A percentile compares a stretch with the other conserved stretches of the same genome.
Evolutionary conservation across 371 early-diverging fungal species (phyloP).

Genomic region (Mucor racemosus): DNA sequence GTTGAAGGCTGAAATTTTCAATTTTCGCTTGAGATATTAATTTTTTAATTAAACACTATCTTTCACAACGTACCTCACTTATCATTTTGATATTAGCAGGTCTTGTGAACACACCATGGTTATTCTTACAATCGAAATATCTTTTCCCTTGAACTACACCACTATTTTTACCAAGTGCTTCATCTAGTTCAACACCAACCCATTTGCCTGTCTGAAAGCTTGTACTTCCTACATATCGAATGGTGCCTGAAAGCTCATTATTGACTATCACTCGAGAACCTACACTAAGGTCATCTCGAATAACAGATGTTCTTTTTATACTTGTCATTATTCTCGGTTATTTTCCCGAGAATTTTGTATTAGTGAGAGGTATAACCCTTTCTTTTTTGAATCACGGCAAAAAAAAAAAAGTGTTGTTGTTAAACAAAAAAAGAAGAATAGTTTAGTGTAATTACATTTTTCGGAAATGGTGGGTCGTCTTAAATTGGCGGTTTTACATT

Average conservation of each 20-base stretch:
- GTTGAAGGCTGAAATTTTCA: background rate
- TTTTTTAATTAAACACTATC: background rate
- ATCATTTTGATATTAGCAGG: conserved; percentile 58
- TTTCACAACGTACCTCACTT: conserved; percentile 18
- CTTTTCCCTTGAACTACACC: conserved; percentile 78
- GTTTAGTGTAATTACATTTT: no score
- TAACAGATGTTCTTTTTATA: conserved; percentile 17
- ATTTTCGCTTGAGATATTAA: background rate
- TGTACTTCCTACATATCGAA: conserved; percentile 75
- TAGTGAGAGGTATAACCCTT: background rate
- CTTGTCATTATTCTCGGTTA: conserved; percentile 1
- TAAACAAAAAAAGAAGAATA: background rate
- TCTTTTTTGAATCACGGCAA: background rate
- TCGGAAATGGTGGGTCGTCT: no score
- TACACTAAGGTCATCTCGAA: conserved; percentile 38
- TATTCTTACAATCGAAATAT: conserved; percentile 79
- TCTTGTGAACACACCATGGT: conserved; percentile 86
- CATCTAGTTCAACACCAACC: conserved; percentile 81
- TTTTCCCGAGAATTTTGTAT: background rate
- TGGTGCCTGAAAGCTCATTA: conserved; percentile 56
- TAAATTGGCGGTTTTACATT: no score
- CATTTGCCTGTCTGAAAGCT: conserved; percentile 78
- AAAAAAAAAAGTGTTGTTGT: background rate
- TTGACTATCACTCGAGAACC: conserved; percentile 64
- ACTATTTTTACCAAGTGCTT: conserved; percentile 76